A percentile compares a stretch with the other conserved stretches of the same genome.
Conservation (phyloP, 2,329 filamentous ascomycete species). For the Colletotrichum sojae region DNA sequence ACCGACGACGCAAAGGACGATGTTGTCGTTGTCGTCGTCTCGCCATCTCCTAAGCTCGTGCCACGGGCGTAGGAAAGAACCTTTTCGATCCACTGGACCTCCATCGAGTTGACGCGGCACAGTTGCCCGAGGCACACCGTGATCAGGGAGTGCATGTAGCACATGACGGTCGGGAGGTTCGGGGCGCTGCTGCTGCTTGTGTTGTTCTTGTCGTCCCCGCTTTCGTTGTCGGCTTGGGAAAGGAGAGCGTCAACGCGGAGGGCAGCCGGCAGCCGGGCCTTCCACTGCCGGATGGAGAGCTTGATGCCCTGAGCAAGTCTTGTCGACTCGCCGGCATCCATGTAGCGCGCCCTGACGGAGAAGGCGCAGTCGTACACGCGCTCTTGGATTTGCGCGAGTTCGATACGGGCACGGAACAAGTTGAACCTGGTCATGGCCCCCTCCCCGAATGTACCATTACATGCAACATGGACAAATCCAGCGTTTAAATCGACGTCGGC, state of each 20-base stretch:
- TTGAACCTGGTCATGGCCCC: not conserved
- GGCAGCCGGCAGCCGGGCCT: not conserved
- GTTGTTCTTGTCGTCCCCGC: not conserved
- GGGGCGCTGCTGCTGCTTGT: not conserved
- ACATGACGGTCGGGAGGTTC: not conserved
- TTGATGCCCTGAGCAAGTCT: not conserved
- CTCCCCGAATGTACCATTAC: not conserved
- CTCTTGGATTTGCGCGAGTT: not conserved
- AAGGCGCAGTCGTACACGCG: not conserved
- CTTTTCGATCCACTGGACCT: conserved; percentile 8
- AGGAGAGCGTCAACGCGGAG: not conserved
- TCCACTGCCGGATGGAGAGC: not conserved
- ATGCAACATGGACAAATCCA: not conserved
- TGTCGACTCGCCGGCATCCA: conserved; percentile 40
- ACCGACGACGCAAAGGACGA: no score
- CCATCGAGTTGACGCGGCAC: conserved; percentile 14
- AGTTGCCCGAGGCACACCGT: not conserved
- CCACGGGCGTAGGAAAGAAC: not conserved
- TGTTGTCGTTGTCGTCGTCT: not conserved
- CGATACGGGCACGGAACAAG: not conserved
- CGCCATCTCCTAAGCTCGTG: not conserved
- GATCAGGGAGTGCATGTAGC: not conserved
- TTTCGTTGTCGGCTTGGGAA: not conserved
- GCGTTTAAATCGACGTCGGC: not conserved
- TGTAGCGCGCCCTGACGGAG: not conserved